Evolutionary conservation across 2,329 filamentous ascomycete genomes (phyloP), one percentile per base, ranked within the genome.

Genomic region (Massarina eburnea): DNA sequence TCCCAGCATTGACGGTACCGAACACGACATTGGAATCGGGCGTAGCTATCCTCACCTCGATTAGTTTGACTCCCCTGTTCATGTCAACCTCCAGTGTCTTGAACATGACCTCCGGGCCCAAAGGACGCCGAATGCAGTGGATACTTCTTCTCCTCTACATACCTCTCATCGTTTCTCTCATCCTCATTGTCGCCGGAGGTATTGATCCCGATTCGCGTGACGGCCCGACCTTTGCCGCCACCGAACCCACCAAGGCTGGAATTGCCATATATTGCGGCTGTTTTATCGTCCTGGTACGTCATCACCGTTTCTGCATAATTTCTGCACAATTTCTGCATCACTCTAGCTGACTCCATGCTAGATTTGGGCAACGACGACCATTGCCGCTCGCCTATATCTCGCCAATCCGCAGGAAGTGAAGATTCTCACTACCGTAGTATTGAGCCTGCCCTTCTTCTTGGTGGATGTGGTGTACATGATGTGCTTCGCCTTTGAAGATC

Each of bases 401-500:
- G 66, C 66, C 7, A 57, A 61, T 36, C 46, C 61, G 14, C 41
- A 57, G 18, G 64, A 68, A 46, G 62, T 67, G 41, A 64, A 64
- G 43, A 68, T 68, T 17, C 51, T 68, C 15, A 67, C 64, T 3
- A 68, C 64, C 1, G 63, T 68, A 4, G 66, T 67, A 14, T 34
- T 67, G 20, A 68, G 66, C 37, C 49, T 68, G 18, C 66, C 64
- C 1, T 68, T 68, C 45, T 68, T 67, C 36, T 52, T 68, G 18
- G 64, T 67, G 33, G 61, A 68, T 36, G 59, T 68, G 20, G 63
- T 68, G 17, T 68, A 68, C 43, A 68, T 68, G 63, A 68, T 67
- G 61, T 67, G 63, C 38, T 68, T 68, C 41, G 66, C 66, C 5
- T 68, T 65, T 20, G 65, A 68, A 38, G 51, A 50, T 17, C 55